Evolutionary conservation across 768 basidiomycete genomes (phyloP).

Genomic region (Boletus rubroflammeus): DNA sequence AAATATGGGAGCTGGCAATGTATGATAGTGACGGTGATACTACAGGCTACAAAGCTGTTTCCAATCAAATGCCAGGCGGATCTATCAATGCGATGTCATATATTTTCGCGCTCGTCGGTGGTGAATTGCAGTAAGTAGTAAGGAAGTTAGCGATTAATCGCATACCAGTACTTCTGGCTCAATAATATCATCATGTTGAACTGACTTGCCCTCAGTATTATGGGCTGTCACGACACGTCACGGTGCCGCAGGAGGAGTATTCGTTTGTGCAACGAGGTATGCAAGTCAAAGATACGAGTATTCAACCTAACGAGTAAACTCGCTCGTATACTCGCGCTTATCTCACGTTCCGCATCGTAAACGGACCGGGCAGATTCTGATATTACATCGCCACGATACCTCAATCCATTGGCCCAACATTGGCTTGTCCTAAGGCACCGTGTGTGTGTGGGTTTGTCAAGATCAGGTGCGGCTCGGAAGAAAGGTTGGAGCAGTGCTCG

Average conservation of each 20-base stretch:
- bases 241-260: constrained; percentile 33
- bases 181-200: constrained; percentile 37
- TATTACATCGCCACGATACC: neutral
- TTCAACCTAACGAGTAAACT: neutral
- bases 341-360: neutral
- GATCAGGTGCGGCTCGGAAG: neutral
- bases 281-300: neutral
- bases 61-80: constrained; percentile 60
- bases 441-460: neutral
- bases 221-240: constrained; percentile 54
- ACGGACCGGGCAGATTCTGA: neutral
- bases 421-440: neutral
- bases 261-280: neutral
- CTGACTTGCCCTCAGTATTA: constrained; percentile 38
- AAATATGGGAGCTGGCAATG: constrained; percentile 40
- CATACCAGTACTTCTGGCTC: constrained; percentile 12
- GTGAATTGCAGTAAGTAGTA: too few species aligned
- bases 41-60: constrained; percentile 35
- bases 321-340: neutral
- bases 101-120: constrained; percentile 49
- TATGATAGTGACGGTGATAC: neutral
- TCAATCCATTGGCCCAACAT: neutral
- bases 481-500: neutral
- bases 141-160: too few species aligned
- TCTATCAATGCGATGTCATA: constrained; percentile 45